Conservation (phyloP, 2,329 filamentous ascomycete genomes). For the Colletotrichum melonis region DNA sequence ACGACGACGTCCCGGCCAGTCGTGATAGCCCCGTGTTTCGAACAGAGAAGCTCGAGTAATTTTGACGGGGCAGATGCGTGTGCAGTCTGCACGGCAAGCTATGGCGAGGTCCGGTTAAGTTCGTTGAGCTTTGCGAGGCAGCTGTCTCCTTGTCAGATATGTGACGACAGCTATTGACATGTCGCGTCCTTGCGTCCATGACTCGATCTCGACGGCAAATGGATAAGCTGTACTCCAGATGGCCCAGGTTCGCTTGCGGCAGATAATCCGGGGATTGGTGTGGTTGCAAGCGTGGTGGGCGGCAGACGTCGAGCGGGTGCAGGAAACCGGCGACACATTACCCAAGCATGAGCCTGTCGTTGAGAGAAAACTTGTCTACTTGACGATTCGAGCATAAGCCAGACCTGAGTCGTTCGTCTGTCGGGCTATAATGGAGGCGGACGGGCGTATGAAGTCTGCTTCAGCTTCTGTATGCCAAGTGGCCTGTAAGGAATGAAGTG, state of each 20-base stretch:
- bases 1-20: slow-evolving; percentile 18
- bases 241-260: not conserved
- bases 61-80: slow-evolving; percentile 2
- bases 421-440: not conserved
- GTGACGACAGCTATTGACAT: slow-evolving; percentile 7
- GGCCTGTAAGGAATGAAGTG: not conserved
- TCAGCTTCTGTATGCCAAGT: not conserved
- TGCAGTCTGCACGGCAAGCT: not conserved
- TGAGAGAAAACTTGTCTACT: not conserved
- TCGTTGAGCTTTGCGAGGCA: not conserved
- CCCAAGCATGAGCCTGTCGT: slow-evolving; percentile 3
- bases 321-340: not conserved
- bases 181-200: not conserved
- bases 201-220: slow-evolving; percentile 1
- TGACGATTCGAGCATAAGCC: not conserved
- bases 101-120: not conserved
- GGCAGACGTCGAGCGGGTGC: not conserved
- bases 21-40: slow-evolving; percentile 27
- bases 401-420: not conserved
- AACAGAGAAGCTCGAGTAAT: slow-evolving; percentile 14
- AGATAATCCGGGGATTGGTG: not conserved
- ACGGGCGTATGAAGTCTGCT: not conserved
- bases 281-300: not conserved
- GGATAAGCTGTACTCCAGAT: not conserved
- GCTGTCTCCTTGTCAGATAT: not conserved